phyloP scores from a whole-genome alignment of 257 asterid species.

The Lavandula angustifolia region DNA sequence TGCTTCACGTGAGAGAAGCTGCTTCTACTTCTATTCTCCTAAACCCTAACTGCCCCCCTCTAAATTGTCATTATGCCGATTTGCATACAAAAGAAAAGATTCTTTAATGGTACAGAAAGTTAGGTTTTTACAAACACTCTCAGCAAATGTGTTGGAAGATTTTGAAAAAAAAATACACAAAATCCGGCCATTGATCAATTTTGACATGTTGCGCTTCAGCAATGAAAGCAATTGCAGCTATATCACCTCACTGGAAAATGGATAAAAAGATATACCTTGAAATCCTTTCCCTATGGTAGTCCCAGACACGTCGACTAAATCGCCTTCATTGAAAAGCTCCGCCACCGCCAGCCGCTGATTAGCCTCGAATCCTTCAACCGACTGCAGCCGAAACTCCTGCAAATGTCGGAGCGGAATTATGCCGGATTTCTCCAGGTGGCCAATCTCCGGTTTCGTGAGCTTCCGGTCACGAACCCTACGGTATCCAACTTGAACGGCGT shows the following conservation, averaged over 20 bases:
- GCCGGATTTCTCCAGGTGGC: conserved; percentile 86
- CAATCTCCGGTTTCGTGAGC: conserved; percentile 88
- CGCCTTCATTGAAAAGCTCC: conserved; percentile 83
- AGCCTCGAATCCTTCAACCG: conserved; percentile 74
- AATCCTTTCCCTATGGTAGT: conserved; percentile 91
- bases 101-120: not conserved
- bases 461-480: conserved; percentile 79
- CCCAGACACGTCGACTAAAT: conserved; percentile 88
- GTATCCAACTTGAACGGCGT: conserved; percentile 88
- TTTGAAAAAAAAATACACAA: not conserved
- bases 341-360: conserved; percentile 58
- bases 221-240: not conserved
- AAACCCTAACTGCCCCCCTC: not conserved
- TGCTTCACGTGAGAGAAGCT: not conserved
- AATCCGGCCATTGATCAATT: not conserved
- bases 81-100: not conserved
- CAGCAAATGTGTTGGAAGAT: not conserved
- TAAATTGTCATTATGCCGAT: not conserved
- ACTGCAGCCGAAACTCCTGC: conserved; percentile 79
- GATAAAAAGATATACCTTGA: conserved; percentile 58
- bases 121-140: not conserved
- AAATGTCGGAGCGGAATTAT: conserved; percentile 83
- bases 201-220: not conserved
- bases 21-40: not conserved
- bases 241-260: not conserved